Conservation (phyloP, 176 grass and related monocot species). For the Bromus sterilis region DNA sequence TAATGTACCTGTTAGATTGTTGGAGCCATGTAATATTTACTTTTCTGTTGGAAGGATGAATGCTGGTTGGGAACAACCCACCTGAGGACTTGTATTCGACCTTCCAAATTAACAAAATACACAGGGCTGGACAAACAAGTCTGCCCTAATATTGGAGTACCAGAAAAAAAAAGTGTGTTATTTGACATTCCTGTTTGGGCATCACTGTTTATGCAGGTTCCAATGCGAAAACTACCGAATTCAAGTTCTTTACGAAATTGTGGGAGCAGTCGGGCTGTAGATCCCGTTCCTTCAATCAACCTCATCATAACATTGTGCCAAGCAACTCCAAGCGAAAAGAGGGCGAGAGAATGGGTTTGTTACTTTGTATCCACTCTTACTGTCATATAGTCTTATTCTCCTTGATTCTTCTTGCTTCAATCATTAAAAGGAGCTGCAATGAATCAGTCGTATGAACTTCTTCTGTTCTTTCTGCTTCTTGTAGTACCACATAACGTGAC, state of each 20-base stretch:
- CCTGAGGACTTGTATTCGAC: neutral
- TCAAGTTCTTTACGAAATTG: slow-evolving; percentile 66
- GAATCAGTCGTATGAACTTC: slow-evolving; percentile 1
- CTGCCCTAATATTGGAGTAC: neutral
- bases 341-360: neutral
- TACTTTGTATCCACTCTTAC: neutral
- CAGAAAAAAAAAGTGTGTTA: neutral
- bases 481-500: slow-evolving; percentile 31
- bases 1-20: neutral
- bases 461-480: slow-evolving; percentile 28
- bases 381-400: neutral
- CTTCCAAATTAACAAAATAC: neutral
- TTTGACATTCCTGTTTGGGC: neutral
- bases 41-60: neutral
- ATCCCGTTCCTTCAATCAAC: slow-evolving; percentile 18
- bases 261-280: slow-evolving; percentile 38
- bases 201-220: slow-evolving; percentile 36
- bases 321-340: slow-evolving; percentile 28
- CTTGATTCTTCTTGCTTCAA: neutral
- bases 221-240: slow-evolving; percentile 55
- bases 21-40: neutral
- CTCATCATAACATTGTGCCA: slow-evolving; percentile 11
- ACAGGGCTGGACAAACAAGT: neutral
- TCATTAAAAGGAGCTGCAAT: slow-evolving; percentile 13
- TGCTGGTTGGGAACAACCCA: neutral